Conservation (phyloP, 148 eudicot species). For the Camellia sinensis region DNA sequence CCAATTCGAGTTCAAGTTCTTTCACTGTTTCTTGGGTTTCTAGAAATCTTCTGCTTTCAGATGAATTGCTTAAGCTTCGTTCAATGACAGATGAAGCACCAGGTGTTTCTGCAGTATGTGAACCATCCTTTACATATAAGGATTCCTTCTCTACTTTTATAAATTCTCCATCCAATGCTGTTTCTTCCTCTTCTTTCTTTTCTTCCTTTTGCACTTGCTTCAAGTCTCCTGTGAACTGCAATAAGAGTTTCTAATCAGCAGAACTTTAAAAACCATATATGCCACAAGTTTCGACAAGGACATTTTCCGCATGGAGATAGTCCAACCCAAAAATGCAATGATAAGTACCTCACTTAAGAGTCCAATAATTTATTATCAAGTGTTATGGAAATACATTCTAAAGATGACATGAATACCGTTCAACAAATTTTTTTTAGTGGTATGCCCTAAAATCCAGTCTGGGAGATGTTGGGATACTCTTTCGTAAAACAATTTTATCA, state of each 20-base stretch:
- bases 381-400: not conserved
- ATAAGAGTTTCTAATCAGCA: not conserved
- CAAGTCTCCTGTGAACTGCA: conserved; percentile 19
- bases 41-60: conserved; percentile 51
- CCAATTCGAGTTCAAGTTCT: conserved; percentile 71
- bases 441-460: too few species aligned
- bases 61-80: conserved; percentile 26
- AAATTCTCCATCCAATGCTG: conserved; percentile 74
- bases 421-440: not conserved
- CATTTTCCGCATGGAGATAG: not conserved
- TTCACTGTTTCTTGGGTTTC: conserved; percentile 76
- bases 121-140: conserved; percentile 40
- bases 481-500: too few species aligned
- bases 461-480: too few species aligned
- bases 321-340: not conserved
- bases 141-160: conserved; percentile 85
- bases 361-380: not conserved
- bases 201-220: conserved; percentile 31
- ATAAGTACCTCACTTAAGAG: not conserved
- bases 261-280: not conserved
- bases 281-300: not conserved
- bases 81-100: conserved; percentile 31
- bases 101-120: conserved; percentile 29
- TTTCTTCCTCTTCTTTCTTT: conserved; percentile 66
- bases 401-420: not conserved